These are phyloP conservation scores for Globisporangium uncinulatum DNA, from an alignment of 352 stramenopile species.

Conservation along the genomic window DNA sequence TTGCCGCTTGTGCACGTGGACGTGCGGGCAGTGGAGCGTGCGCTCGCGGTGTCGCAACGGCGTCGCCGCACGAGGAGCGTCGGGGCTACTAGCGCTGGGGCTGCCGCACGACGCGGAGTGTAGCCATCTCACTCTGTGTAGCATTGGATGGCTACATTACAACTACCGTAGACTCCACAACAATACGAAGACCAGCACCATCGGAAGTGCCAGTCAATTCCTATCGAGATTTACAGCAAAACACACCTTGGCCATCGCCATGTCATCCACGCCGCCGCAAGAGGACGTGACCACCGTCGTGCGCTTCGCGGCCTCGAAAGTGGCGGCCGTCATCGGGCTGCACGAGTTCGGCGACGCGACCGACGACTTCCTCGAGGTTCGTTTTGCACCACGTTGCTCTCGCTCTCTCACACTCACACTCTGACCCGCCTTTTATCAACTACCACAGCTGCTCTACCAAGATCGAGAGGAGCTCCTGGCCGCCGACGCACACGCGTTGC, in stretches of 20 bases:
- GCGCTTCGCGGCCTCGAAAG: conserved; percentile 65
- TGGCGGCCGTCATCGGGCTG: conserved; percentile 60
- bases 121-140: too few relatives aligned
- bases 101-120: too few relatives aligned
- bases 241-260: not conserved
- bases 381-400: not conserved
- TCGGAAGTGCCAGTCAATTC: too few relatives aligned
- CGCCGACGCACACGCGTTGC: conserved; percentile 34
- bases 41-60: not conserved
- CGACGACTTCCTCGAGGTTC: conserved; percentile 41
- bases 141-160: too few relatives aligned
- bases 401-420: conserved; percentile 11
- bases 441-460: conserved; percentile 37
- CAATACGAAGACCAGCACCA: too few relatives aligned
- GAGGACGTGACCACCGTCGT: conserved; percentile 16
- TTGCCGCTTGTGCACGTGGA: conserved; percentile 12
- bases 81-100: not conserved
- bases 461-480: conserved; percentile 46
- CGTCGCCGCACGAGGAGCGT: not conserved
- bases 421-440: conserved; percentile 1
- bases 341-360: conserved; percentile 62
- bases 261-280: too few relatives aligned
- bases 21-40: conserved; percentile 3
- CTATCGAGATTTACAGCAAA: too few relatives aligned
- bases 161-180: too few relatives aligned